phyloP scores from a whole-genome alignment of 2,329 filamentous ascomycete species.

The Metarhizium album region DNA sequence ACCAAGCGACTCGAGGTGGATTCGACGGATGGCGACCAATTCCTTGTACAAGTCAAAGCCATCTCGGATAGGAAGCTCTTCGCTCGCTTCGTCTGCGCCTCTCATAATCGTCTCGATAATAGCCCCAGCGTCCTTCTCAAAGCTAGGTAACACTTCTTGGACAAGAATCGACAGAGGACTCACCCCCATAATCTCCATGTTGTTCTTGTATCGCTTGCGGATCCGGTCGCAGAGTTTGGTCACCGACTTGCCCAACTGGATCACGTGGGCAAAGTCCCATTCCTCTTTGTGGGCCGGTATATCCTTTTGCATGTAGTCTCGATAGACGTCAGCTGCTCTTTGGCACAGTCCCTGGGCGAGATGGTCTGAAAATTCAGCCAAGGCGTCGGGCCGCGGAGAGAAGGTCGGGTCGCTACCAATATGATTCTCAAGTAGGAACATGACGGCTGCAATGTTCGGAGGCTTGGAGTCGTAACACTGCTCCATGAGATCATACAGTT shows the following conservation, averaged over 20 bases:
- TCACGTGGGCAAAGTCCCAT: slow-evolving; percentile 87
- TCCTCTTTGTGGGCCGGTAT: slow-evolving; percentile 70
- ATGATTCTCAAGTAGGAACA: slow-evolving; percentile 73
- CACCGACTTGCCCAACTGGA: slow-evolving; percentile 77
- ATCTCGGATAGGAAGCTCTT: slow-evolving; percentile 78
- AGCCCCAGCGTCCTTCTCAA: slow-evolving; percentile 79
- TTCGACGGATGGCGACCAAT: slow-evolving; percentile 70
- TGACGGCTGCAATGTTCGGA: slow-evolving; percentile 65
- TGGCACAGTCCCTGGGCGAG: slow-evolving; percentile 62
- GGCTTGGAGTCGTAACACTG: slow-evolving; percentile 84
- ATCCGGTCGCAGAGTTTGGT: slow-evolving; percentile 80
- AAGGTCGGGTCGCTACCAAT: slow-evolving; percentile 72
- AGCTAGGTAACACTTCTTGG: slow-evolving; percentile 75
- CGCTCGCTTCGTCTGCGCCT: slow-evolving; percentile 54
- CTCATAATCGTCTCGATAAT: slow-evolving; percentile 74
- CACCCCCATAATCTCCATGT: slow-evolving; percentile 73
- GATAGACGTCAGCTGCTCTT: slow-evolving; percentile 71
- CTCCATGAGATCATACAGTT: slow-evolving; percentile 80
- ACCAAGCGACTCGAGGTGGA: slow-evolving; percentile 67
- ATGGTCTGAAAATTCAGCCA: slow-evolving; percentile 60
- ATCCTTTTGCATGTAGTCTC: slow-evolving; percentile 64
- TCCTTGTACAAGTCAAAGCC: slow-evolving; percentile 91
- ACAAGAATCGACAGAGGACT: slow-evolving; percentile 60
- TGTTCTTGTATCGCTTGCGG: slow-evolving; percentile 83
- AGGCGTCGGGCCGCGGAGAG: slow-evolving; percentile 56